Evolutionary conservation across 345 rosid genomes (phyloP).

Genomic region (Gossypium herbaceum): DNA sequence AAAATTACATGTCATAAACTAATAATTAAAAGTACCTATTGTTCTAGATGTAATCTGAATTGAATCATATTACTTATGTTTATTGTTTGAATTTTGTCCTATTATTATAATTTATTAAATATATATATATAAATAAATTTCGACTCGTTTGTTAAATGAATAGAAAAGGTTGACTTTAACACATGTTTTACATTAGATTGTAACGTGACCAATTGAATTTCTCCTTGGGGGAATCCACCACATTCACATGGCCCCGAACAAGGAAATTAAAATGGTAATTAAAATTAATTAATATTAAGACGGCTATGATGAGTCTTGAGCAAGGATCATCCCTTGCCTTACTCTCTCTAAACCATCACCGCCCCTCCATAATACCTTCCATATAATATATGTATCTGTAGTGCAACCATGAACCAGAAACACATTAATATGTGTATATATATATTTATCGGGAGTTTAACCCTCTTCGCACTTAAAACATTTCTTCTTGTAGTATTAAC

Average conservation of each 20-base stretch:
- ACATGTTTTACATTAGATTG: background rate
- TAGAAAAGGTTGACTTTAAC: background rate
- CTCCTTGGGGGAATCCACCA: background rate
- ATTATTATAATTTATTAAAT: too few species aligned
- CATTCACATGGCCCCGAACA: slow-evolving; percentile 1
- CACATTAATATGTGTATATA: background rate
- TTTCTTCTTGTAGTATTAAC: background rate
- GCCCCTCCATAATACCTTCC: slow-evolving; percentile 9
- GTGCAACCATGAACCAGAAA: background rate
- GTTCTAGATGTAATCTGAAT: accelerated
- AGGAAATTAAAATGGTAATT: background rate
- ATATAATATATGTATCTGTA: background rate
- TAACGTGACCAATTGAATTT: background rate
- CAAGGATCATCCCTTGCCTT: background rate
- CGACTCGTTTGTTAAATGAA: too few species aligned
- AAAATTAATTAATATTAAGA: slow-evolving; percentile 21
- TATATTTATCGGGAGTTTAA: background rate
- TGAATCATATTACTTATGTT: accelerated
- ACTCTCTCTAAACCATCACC: slow-evolving; percentile 1
- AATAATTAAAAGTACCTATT: accelerated
- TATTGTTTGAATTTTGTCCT: accelerated
- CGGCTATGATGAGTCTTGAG: slow-evolving; percentile 22
- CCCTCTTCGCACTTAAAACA: background rate
- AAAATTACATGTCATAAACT: too few species aligned
- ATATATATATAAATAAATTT: too few species aligned